Percentiles rank a stretch among this genome's conserved stretches.
These are phyloP conservation scores for Arthroderma uncinatum DNA, from an alignment of 2,329 filamentous ascomycete genomes.

Conservation along the genomic window DNA sequence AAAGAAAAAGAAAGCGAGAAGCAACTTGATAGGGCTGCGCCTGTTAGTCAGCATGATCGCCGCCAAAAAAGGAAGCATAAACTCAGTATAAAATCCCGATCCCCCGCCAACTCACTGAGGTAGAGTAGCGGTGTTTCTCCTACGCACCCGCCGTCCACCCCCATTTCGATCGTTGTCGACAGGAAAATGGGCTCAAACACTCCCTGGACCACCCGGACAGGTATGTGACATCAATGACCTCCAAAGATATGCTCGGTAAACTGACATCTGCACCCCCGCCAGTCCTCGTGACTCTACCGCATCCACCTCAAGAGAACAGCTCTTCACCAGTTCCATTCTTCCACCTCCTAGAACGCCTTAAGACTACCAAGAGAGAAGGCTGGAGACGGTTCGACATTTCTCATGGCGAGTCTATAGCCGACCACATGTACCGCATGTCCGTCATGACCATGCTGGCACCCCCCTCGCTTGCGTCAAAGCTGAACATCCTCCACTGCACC, in stretches of 20 bases:
- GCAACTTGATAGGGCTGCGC: not conserved
- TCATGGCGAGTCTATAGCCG: constrained; percentile 74
- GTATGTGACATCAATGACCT: not conserved
- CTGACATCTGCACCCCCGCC: not conserved
- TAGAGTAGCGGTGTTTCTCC: not conserved
- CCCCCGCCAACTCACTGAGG: not conserved
- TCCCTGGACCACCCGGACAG: constrained; percentile 1
- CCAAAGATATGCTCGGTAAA: not conserved
- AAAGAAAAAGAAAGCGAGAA: not conserved
- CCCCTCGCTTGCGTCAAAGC: constrained; percentile 53
- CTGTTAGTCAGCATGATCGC: not conserved
- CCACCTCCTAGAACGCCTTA: constrained; percentile 83
- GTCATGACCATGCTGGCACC: constrained; percentile 90
- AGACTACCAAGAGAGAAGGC: constrained; percentile 92
- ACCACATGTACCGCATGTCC: constrained; percentile 99
- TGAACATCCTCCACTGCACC: constrained; percentile 75
- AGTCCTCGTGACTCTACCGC: constrained; percentile 56
- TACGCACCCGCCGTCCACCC: not conserved
- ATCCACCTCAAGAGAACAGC: constrained; percentile 49
- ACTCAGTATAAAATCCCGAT: not conserved
- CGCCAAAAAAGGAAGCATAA: not conserved
- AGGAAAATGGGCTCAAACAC: constrained; percentile 5
- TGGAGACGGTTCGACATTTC: constrained; percentile 80
- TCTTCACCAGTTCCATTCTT: constrained; percentile 80
- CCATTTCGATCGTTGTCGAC: not conserved